These are phyloP conservation scores for Fusarium poae DNA, from an alignment of 2,329 filamentous ascomycete genomes.

Conservation along the genomic window DNA sequence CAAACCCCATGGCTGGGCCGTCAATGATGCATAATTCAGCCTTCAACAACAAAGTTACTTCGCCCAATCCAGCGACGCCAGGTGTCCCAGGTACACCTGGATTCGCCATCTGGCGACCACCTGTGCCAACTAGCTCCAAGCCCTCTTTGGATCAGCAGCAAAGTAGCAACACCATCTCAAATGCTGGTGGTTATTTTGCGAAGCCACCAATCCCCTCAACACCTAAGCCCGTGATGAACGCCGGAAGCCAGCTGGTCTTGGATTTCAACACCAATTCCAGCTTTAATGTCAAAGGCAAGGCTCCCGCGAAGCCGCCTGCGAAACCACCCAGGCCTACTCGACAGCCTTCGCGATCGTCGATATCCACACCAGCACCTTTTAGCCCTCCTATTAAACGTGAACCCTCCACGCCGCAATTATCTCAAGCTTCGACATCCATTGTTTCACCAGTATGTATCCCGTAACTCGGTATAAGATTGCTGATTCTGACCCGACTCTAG, in stretches of 20 bases:
- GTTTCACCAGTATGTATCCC: slow-evolving; percentile 47
- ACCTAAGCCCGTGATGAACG: slow-evolving; percentile 55
- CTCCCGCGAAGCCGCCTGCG: slow-evolving; percentile 52
- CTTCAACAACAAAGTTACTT: slow-evolving; percentile 40
- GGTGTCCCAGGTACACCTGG: slow-evolving; percentile 53
- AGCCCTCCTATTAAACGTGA: slow-evolving; percentile 50
- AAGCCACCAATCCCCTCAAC: slow-evolving; percentile 57
- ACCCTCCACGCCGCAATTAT: slow-evolving; percentile 49
- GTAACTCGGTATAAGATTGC: no score
- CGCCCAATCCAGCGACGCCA: slow-evolving; percentile 33
- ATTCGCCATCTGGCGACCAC: slow-evolving; percentile 56
- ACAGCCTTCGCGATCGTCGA: slow-evolving; percentile 43
- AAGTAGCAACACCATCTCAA: slow-evolving; percentile 38
- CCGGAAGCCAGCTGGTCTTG: slow-evolving; percentile 54
- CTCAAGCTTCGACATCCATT: slow-evolving; percentile 45
- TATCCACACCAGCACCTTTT: slow-evolving; percentile 43
- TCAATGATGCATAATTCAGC: slow-evolving; percentile 45
- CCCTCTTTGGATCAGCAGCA: slow-evolving; percentile 42
- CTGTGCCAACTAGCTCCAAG: slow-evolving; percentile 49
- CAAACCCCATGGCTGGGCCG: slow-evolving; percentile 42
- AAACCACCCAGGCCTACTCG: slow-evolving; percentile 48
- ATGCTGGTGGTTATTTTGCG: slow-evolving; percentile 49
- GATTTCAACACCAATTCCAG: slow-evolving; percentile 53
- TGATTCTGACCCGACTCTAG: slow-evolving; percentile 38
- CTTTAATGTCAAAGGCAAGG: slow-evolving; percentile 53